Evolutionary conservation across 257 asterid species (phyloP).

Genomic region (Nicotiana attenuata): DNA sequence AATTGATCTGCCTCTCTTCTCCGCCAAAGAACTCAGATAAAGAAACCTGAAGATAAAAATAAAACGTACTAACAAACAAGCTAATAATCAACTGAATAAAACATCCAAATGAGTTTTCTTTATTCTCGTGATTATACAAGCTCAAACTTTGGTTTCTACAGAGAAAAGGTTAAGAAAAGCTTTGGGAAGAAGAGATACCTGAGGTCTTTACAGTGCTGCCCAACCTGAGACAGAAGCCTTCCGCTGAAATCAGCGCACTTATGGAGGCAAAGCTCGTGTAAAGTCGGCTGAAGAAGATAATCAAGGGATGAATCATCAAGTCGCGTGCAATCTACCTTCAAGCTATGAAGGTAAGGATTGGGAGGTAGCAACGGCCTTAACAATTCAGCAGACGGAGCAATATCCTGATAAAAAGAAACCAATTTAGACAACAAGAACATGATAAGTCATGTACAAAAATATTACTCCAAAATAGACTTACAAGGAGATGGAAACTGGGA

Average conservation of each 20-base stretch:
- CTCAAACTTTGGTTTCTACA: background rate
- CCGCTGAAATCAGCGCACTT: constrained; percentile 82
- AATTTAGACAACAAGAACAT: background rate
- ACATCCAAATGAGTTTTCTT: constrained; percentile 4
- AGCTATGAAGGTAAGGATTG: constrained; percentile 60
- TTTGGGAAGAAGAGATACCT: constrained; percentile 33
- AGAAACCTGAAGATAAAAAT: constrained; percentile 58
- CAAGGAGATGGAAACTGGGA: constrained; percentile 71
- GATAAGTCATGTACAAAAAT: background rate
- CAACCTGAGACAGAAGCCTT: constrained; percentile 59
- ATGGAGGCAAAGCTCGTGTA: constrained; percentile 67
- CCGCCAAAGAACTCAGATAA: constrained; percentile 86
- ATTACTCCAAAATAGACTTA: constrained; percentile 21
- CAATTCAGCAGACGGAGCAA: constrained; percentile 60
- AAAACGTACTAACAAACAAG: constrained; percentile 7
- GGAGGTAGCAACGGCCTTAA: constrained; percentile 58
- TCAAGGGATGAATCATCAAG: constrained; percentile 74
- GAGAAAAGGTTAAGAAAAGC: background rate
- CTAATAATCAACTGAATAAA: constrained; percentile 24
- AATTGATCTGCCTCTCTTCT: constrained; percentile 73
- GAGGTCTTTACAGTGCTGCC: constrained; percentile 65
- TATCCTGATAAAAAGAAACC: constrained; percentile 36
- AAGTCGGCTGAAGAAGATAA: constrained; percentile 51
- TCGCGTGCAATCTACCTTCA: constrained; percentile 78
- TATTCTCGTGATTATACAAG: constrained; percentile 5